Conservation (phyloP, 768 basidiomycete species). For the Royoungia palumana region DNA sequence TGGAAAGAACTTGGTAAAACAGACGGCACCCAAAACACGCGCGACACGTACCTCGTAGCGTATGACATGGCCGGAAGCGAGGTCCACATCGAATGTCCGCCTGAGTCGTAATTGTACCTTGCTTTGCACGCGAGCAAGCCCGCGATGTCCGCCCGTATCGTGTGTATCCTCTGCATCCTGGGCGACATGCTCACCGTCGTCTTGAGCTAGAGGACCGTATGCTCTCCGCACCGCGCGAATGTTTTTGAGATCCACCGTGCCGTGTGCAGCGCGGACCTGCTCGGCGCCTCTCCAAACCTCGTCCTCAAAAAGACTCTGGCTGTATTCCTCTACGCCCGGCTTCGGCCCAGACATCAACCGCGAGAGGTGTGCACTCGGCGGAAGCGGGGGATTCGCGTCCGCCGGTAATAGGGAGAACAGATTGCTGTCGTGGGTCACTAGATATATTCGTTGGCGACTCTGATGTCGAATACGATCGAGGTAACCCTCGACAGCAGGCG, state of each 20-base stretch:
- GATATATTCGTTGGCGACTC: conserved; percentile 58
- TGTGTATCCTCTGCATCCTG: conserved; percentile 46
- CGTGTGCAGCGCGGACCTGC: conserved; percentile 63
- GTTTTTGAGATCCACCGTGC: conserved; percentile 69
- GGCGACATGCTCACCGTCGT: conserved; percentile 22
- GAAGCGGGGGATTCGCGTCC: conserved; percentile 63
- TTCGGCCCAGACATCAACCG: conserved; percentile 30
- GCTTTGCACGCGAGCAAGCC: conserved; percentile 40
- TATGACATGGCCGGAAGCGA: conserved; percentile 64
- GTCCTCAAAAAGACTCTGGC: conserved; percentile 37
- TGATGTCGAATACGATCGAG: conserved; percentile 66
- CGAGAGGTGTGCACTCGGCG: conserved; percentile 50
- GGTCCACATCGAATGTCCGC: conserved; percentile 74
- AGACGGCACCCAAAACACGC: background rate
- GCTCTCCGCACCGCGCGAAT: conserved; percentile 63
- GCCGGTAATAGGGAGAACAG: conserved; percentile 57
- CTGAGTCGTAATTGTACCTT: conserved; percentile 49
- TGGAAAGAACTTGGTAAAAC: conserved; percentile 26
- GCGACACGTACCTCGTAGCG: conserved; percentile 67
- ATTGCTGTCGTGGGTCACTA: conserved; percentile 68
- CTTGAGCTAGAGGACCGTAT: conserved; percentile 30
- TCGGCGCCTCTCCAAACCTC: conserved; percentile 62
- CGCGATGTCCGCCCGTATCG: conserved; percentile 66
- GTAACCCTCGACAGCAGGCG: conserved; percentile 84
- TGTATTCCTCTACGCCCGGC: conserved; percentile 25